Conservation (phyloP, 2,329 filamentous ascomycete species). For the Penicillium sclerotigenum region DNA sequence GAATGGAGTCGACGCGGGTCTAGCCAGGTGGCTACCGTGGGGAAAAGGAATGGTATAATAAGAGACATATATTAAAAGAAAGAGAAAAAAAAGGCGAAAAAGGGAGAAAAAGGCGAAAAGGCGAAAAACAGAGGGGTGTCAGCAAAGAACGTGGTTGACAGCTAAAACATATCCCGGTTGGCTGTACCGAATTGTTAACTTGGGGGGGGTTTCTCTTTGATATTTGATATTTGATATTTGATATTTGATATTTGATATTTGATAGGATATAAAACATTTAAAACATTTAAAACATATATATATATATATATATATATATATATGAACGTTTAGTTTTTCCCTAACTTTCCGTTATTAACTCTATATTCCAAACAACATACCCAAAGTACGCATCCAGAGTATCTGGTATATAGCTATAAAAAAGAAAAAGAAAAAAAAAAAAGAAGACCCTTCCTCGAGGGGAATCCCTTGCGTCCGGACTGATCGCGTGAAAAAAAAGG, state of each 20-base stretch:
- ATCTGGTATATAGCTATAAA: not conserved
- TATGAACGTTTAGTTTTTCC: not conserved
- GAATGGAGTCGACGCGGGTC: constrained; percentile 13
- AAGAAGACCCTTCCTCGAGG: constrained; percentile 6
- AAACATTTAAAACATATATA: too few relatives aligned
- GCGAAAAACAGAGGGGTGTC: not conserved
- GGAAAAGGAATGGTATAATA: constrained; percentile 8
- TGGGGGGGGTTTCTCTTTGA: too few relatives aligned
- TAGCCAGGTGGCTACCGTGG: constrained; percentile 5
- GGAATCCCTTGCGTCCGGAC: constrained; percentile 1
- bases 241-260: too few relatives aligned
- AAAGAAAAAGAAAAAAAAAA: not conserved
- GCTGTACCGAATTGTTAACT: constrained; percentile 1
- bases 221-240: too few relatives aligned
- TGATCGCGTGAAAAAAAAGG: constrained; percentile 7
- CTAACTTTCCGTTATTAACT: too few relatives aligned
- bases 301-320: too few relatives aligned
- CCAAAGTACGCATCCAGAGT: not conserved
- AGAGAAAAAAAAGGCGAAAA: not conserved
- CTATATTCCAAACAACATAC: not conserved
- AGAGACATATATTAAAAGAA: not conserved
- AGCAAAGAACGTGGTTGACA: constrained; percentile 12
- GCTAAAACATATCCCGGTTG: not conserved
- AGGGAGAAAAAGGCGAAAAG: not conserved
- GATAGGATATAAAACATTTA: too few relatives aligned